Conservation (phyloP, 148 eudicot species). For the Euryodendron excelsum region DNA sequence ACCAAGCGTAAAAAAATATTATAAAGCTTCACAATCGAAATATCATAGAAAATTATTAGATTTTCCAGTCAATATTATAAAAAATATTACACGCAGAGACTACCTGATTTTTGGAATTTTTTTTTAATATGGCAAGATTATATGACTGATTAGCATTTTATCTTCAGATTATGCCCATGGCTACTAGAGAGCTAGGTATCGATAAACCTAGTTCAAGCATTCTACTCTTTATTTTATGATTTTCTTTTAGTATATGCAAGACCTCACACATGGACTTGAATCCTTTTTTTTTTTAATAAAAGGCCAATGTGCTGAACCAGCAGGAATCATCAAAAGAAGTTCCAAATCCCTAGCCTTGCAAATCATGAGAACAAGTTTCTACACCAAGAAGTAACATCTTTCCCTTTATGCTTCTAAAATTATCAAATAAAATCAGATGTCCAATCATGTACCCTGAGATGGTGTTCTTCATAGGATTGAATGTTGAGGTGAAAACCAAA, state of each 20-base stretch:
- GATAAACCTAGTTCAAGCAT: background rate
- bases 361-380: background rate
- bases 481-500: conserved; percentile 78
- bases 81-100: no score
- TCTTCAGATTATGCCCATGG: background rate
- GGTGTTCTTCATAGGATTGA: conserved; percentile 94
- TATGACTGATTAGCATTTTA: background rate
- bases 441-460: conserved; percentile 68
- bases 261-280: background rate
- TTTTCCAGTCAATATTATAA: no score
- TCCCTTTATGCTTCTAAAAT: background rate
- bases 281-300: background rate
- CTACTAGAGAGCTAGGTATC: background rate
- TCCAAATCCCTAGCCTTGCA: background rate
- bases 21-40: background rate
- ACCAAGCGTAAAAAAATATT: background rate
- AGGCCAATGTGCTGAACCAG: background rate
- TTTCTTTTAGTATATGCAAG: background rate
- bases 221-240: background rate
- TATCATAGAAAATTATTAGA: no score
- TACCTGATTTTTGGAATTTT: no score
- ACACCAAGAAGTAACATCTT: background rate
- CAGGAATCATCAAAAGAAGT: background rate
- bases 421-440: background rate
- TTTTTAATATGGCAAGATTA: background rate